These are phyloP conservation scores for Ceratocystis papillata DNA, from an alignment of 2,329 filamentous ascomycete genomes.

Conservation along the genomic window DNA sequence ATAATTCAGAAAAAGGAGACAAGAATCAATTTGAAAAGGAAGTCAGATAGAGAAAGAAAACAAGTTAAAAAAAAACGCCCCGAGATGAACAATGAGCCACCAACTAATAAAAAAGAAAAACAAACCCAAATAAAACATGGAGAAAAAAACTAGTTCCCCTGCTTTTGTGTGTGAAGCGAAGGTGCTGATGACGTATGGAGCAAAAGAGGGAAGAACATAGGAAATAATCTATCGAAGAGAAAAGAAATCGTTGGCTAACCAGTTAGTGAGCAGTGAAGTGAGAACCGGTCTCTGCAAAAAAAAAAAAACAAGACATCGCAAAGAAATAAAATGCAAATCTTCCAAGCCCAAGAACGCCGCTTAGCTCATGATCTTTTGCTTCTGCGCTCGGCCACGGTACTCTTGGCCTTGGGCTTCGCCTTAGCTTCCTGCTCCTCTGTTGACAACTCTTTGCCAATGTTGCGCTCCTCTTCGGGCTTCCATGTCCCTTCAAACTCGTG, in stretches of 20 bases:
- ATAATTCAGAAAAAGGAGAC: no score
- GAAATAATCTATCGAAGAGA: constrained; percentile 18
- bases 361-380: constrained; percentile 8
- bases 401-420: background rate
- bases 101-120: no score
- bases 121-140: no score
- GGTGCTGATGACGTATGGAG: no score
- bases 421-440: background rate
- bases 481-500: constrained; percentile 93
- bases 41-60: background rate
- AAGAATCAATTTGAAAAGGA: background rate
- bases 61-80: constrained; percentile 4
- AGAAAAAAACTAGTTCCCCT: no score
- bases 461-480: constrained; percentile 62
- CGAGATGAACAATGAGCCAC: no score
- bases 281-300: background rate
- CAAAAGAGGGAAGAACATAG: background rate
- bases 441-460: constrained; percentile 45
- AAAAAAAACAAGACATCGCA: constrained; percentile 4
- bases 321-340: background rate
- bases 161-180: no score
- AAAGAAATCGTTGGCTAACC: background rate
- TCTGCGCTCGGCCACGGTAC: background rate
- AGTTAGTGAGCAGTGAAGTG: background rate
- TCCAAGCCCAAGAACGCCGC: background rate